These are phyloP conservation scores for Penicillium cataractarum DNA, from an alignment of 495 filamentous ascomycete species.

Conservation along the genomic window DNA sequence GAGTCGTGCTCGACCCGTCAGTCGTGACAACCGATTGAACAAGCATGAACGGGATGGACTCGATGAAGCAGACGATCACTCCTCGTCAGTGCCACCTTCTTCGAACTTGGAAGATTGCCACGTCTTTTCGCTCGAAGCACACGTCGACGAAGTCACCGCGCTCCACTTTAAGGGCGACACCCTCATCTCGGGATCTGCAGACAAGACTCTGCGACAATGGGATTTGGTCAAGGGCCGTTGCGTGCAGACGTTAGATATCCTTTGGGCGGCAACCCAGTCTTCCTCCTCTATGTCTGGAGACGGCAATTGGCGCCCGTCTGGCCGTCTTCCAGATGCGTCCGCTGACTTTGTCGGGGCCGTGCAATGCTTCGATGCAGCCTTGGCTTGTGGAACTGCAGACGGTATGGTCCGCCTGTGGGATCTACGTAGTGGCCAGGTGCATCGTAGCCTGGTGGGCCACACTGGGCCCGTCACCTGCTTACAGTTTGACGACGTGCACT, in stretches of 20 bases:
- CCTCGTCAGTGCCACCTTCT: constrained; percentile 57
- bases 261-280: constrained; percentile 96
- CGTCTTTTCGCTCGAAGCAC: constrained; percentile 82
- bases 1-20: constrained; percentile 62
- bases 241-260: constrained; percentile 96
- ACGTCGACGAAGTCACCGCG: constrained; percentile 93
- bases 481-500: constrained; percentile 94
- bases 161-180: constrained; percentile 87
- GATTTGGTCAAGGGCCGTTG: constrained; percentile 94
- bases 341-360: constrained; percentile 94
- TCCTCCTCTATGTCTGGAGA: constrained; percentile 65
- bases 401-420: constrained; percentile 99
- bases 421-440: constrained; percentile 92
- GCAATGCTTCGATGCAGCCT: constrained; percentile 94
- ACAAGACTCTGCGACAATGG: constrained; percentile 98
- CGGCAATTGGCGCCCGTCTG: constrained; percentile 59
- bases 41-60: constrained; percentile 66
- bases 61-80: constrained; percentile 61
- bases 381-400: constrained; percentile 97
- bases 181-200: constrained; percentile 91
- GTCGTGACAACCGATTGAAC: constrained; percentile 64
- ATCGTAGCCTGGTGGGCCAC: constrained; percentile 93
- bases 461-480: constrained; percentile 94
- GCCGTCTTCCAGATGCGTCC: constrained; percentile 63
- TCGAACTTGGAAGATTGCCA: constrained; percentile 85